Evolutionary conservation across 257 asterid species (phyloP).

Genomic region (Solanum sitiens): DNA sequence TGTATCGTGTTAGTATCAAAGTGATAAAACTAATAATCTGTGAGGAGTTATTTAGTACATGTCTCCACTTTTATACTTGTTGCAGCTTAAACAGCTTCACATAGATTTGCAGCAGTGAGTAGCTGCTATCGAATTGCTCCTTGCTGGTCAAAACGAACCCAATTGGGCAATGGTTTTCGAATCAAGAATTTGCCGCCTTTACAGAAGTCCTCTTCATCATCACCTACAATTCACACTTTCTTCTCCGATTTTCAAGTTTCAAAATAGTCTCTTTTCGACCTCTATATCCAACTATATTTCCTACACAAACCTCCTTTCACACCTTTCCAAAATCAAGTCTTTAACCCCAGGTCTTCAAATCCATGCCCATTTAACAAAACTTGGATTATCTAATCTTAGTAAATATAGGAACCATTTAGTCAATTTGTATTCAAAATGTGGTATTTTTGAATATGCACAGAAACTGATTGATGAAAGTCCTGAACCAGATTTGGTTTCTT

Average conservation of each 20-base stretch:
- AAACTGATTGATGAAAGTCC: conserved; percentile 10
- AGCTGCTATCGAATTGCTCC: background rate
- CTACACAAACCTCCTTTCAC: background rate
- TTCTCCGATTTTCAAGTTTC: background rate
- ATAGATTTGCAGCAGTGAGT: background rate
- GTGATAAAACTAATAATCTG: too few relatives aligned
- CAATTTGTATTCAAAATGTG: conserved; percentile 5
- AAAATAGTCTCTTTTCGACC: background rate
- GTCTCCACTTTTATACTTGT: background rate
- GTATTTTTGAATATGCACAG: background rate
- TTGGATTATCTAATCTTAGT: background rate
- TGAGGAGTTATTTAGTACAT: background rate
- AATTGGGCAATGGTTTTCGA: background rate
- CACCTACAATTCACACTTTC: background rate
- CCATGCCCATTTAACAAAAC: background rate
- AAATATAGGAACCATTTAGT: conserved; percentile 6
- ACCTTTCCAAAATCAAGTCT: background rate
- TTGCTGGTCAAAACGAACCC: background rate
- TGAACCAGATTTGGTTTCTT: conserved; percentile 11
- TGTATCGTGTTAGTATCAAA: background rate
- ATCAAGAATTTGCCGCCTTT: background rate
- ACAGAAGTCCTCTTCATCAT: background rate
- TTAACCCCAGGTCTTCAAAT: conserved; percentile 1
- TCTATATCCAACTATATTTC: background rate
- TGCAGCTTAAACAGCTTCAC: background rate